Base-by-base conservation (phyloP, 177 flowering plant genomes). In the Vitis hybrid region DNA sequence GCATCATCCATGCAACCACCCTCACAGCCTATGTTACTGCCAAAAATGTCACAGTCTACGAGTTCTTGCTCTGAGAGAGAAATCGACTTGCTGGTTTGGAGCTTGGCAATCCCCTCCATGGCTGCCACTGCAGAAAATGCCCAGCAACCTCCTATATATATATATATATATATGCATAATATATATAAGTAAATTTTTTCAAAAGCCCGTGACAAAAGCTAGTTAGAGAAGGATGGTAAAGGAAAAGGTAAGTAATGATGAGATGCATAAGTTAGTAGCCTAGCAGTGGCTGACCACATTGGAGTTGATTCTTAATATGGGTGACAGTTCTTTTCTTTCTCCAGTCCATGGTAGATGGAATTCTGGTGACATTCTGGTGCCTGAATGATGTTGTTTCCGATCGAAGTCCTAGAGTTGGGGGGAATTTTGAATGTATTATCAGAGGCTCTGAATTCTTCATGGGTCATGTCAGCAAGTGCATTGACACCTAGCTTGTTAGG, bases 281-380 rank as follows among this genome's bases (percentile, higher is more conserved):
- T 50, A 3, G 52, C 0, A 21, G 46, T 13, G 8, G 15, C 78
- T 65, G 67, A 85, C 85, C 88, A 60, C 86, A 84, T 62, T 77
- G 71, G 52, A 84, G 80, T 78, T 84, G 88, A 65, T 85, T 74
- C 69, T 85, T 87, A 32, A 87, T 52, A 2, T 73, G 73, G 1
- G 89, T 83, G 3, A 87, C 87, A 2, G 84, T 86, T 13, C 87
- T 85, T 55, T 81, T 77, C 68, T 67, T 24, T 52, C 87, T 83
- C 91, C 86, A 85, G 56, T 85, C 89, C 65, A 88, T 63, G 21
- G 59, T 69, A 13, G 80, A 0, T 11, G 89, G 83, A n/a, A 79
- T 64, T 5, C 21, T 75, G 9, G 81, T 35, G 6, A 76, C 55
- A 64, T 80, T 81, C 58, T 74, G 77, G 59, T 82, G 82, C 66